phyloP scores from a whole-genome alignment of 2,329 filamentous ascomycete species.

The Ilyonectria destructans region DNA sequence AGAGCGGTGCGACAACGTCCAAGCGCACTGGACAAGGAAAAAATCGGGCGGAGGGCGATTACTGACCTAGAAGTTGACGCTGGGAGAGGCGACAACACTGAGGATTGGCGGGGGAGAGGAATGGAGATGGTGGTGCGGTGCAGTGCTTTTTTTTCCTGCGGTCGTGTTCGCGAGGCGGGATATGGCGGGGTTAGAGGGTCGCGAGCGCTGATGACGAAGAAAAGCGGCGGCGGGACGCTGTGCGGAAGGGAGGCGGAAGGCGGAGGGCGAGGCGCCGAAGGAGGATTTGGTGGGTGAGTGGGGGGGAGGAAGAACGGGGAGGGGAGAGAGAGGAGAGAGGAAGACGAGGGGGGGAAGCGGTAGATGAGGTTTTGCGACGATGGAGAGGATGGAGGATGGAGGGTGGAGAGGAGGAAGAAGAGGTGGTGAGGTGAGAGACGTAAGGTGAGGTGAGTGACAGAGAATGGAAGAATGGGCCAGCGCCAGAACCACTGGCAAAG shows the following conservation, averaged over 20 bases:
- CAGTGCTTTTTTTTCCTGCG: conserved; percentile 51
- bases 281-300: conserved; percentile 33
- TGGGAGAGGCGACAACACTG: conserved; percentile 44
- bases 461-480: conserved; percentile 36
- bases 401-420: conserved; percentile 47
- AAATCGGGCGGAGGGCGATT: not conserved
- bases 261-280: conserved; percentile 27
- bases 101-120: conserved; percentile 42
- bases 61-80: conserved; percentile 48
- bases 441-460: conserved; percentile 37
- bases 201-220: conserved; percentile 43
- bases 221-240: conserved; percentile 39
- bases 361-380: conserved; percentile 43
- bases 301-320: conserved; percentile 42
- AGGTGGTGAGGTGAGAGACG: conserved; percentile 48
- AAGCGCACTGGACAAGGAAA: conserved; percentile 1
- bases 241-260: conserved; percentile 31
- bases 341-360: conserved; percentile 48
- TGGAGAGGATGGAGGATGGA: conserved; percentile 46
- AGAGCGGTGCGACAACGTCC: not conserved
- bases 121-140: conserved; percentile 45
- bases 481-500: conserved; percentile 29
- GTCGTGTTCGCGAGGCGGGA: conserved; percentile 51
- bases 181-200: conserved; percentile 55
- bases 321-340: conserved; percentile 44